A percentile compares a stretch with the other conserved stretches of the same genome.
phyloP scores from a whole-genome alignment of 2,329 filamentous ascomycete species.

The Aspergillus ochraceus region DNA sequence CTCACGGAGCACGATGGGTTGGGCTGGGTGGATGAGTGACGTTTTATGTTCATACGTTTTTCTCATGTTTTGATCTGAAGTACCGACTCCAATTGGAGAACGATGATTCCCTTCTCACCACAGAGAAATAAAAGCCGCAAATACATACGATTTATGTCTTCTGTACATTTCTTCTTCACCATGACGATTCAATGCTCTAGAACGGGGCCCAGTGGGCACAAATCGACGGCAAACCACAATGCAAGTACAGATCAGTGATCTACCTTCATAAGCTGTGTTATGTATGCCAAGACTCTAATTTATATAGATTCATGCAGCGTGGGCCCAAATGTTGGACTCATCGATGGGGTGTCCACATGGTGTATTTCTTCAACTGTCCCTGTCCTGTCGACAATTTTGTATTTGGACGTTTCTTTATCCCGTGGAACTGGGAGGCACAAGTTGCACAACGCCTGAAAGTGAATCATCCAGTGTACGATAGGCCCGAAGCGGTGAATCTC shows the following conservation, averaged over 20 bases:
- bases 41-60: slow-evolving; percentile 8
- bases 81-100: background rate
- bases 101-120: background rate
- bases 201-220: background rate
- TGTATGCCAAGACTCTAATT: no score
- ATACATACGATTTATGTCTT: background rate
- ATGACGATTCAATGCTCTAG: background rate
- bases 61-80: background rate
- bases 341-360: no score
- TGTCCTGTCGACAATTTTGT: no score
- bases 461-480: no score
- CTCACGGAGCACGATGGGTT: slow-evolving; percentile 13
- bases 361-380: no score
- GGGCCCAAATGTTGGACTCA: no score
- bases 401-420: no score
- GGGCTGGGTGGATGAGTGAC: slow-evolving; percentile 17
- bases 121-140: background rate
- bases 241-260: background rate
- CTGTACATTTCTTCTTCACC: background rate
- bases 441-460: no score
- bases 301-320: no score
- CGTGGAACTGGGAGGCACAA: no score
- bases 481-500: no score
- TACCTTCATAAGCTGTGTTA: background rate
- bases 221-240: background rate